Percentiles rank a stretch among this genome's conserved stretches.
These are phyloP conservation scores for Plenodomus lindquistii DNA, from an alignment of 2,329 filamentous ascomycete species.

Conservation along the genomic window DNA sequence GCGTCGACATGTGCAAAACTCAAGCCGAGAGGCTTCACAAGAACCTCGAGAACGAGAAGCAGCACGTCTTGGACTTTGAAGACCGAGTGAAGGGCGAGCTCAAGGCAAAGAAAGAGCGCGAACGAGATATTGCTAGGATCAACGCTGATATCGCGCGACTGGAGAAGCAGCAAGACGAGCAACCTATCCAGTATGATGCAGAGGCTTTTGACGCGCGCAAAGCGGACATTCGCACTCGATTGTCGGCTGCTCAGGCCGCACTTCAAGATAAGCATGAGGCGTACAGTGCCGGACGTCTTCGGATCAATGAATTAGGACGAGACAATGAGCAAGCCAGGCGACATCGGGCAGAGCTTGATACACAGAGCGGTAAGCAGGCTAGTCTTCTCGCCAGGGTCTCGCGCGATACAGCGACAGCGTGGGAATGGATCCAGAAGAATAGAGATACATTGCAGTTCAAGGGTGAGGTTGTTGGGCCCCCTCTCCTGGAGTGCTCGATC, in stretches of 20 bases:
- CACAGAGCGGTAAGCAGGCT: constrained; percentile 47
- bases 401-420: constrained; percentile 68
- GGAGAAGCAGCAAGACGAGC: constrained; percentile 65
- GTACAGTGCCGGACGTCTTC: constrained; percentile 19
- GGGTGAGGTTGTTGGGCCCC: constrained; percentile 77
- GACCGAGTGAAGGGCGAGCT: constrained; percentile 47
- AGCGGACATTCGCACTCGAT: constrained; percentile 57
- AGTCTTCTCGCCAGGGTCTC: constrained; percentile 66
- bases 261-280: constrained; percentile 50
- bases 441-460: constrained; percentile 63
- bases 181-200: constrained; percentile 69
- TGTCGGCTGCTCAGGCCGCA: constrained; percentile 56
- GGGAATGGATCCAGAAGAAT: constrained; percentile 81
- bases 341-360: constrained; percentile 26
- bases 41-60: constrained; percentile 40
- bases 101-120: constrained; percentile 47
- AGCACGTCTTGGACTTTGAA: constrained; percentile 49
- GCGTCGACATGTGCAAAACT: constrained; percentile 59
- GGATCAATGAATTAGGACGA: constrained; percentile 10
- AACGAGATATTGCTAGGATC: constrained; percentile 33
- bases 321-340: constrained; percentile 33
- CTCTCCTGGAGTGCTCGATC: constrained; percentile 78
- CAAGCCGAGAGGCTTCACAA: constrained; percentile 51
- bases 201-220: constrained; percentile 73
- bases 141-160: constrained; percentile 62